These are phyloP conservation scores for Phalaenopsis equestris DNA, from an alignment of 106 monocot species.

Conservation along the genomic window DNA sequence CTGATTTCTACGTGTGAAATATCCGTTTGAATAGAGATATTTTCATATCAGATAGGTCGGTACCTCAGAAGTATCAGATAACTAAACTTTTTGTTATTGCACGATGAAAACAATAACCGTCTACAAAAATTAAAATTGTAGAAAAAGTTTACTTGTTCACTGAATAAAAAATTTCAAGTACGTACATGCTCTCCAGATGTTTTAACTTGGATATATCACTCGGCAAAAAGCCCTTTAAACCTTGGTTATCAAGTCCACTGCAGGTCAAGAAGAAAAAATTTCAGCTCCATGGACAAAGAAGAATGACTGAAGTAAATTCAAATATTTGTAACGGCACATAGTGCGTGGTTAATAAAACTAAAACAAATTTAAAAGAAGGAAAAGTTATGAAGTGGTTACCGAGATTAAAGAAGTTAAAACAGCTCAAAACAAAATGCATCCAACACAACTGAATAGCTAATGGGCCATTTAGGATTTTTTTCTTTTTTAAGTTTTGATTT, in stretches of 20 bases:
- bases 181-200: conserved; percentile 56
- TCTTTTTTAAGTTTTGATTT: too few relatives aligned
- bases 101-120: background rate
- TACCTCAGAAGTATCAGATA: background rate
- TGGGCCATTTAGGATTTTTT: too few relatives aligned
- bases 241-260: conserved; percentile 93
- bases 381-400: background rate
- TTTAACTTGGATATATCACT: conserved; percentile 53
- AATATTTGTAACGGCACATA: background rate
- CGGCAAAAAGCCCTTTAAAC: conserved; percentile 74
- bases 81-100: background rate
- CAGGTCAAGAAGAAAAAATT: conserved; percentile 20
- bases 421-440: background rate
- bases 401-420: background rate
- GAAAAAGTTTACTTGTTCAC: background rate
- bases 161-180: conserved; percentile 7
- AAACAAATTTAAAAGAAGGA: background rate
- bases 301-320: background rate
- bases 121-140: background rate
- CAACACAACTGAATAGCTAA: background rate
- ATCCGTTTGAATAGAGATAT: background rate
- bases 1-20: background rate
- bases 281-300: background rate
- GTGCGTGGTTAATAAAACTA: background rate
- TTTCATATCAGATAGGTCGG: background rate